Conservation (phyloP, 345 rosid species). For the Heritiera fomes region DNA sequence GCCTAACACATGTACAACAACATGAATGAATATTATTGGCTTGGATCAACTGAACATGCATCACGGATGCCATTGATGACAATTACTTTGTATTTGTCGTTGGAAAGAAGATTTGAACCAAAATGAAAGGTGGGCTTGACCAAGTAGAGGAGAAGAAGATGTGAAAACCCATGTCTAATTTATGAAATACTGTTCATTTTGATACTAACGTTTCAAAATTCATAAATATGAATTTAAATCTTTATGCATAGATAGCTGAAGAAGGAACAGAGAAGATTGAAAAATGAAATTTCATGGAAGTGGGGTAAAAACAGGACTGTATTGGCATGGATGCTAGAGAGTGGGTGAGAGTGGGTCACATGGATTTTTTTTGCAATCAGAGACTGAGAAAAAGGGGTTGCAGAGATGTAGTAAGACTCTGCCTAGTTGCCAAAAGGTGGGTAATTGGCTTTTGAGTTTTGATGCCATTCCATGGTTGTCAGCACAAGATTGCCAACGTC, state of each 20-base stretch:
- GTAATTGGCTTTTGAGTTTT: slow-evolving; percentile 2
- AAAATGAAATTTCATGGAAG: not conserved
- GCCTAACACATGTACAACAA: slow-evolving; percentile 10
- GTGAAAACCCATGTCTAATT: no score
- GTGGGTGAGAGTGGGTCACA: slow-evolving; percentile 18
- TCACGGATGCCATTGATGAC: not conserved
- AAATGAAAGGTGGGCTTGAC: not conserved
- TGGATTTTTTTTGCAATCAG: not conserved
- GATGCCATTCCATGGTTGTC: slow-evolving; percentile 15
- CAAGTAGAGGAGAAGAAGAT: not conserved
- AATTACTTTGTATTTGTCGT: slow-evolving; percentile 4
- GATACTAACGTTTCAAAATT: no score
- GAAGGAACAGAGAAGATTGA: no score
- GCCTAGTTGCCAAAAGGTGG: slow-evolving; percentile 8
- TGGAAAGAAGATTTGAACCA: not conserved
- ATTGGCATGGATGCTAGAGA: slow-evolving; percentile 12
- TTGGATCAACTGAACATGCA: not conserved
- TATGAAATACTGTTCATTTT: no score
- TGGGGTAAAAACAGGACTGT: slow-evolving; percentile 1
- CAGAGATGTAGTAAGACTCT: not conserved
- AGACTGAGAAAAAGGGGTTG: not conserved
- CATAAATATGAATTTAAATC: no score
- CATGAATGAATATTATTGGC: not conserved
- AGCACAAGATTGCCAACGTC: slow-evolving; percentile 35
- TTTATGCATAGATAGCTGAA: no score